Conservation (phyloP, 1,284 basidiomycete species). For the Trametes hirsuta region DNA sequence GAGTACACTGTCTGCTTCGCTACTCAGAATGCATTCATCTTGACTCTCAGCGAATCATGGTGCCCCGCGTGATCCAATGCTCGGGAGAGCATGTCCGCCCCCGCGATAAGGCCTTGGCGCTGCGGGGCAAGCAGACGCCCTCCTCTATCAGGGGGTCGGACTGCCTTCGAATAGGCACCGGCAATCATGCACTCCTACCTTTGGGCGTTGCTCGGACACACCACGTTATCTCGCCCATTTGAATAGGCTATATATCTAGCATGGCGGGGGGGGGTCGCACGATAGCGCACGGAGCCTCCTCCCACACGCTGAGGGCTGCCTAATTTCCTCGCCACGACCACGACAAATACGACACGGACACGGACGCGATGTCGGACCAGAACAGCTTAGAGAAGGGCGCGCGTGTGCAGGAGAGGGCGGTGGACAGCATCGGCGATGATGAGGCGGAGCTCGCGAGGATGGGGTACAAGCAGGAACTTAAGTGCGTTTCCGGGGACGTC, state of each 20-base stretch:
- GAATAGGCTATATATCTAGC: background rate
- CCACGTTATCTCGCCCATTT: slow-evolving; percentile 13
- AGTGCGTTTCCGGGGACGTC: slow-evolving; percentile 39
- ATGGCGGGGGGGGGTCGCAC: background rate
- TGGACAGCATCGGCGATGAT: slow-evolving; percentile 37
- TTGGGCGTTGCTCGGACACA: background rate
- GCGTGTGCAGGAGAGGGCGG: background rate
- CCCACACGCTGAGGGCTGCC: background rate
- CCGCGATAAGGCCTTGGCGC: slow-evolving; percentile 6
- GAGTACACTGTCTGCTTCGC: too few species aligned
- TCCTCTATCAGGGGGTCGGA: background rate
- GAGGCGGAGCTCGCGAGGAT: slow-evolving; percentile 70
- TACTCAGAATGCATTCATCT: too few species aligned
- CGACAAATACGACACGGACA: background rate
- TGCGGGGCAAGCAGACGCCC: background rate
- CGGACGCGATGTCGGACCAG: slow-evolving; percentile 15
- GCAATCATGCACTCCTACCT: slow-evolving; percentile 9
- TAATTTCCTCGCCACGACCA: background rate
- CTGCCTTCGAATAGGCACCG: slow-evolving; percentile 1
- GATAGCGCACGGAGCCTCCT: slow-evolving; percentile 10
- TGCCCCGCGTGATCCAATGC: background rate
- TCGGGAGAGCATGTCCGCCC: background rate
- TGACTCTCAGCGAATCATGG: background rate
- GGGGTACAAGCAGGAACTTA: slow-evolving; percentile 78
- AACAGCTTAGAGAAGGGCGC: slow-evolving; percentile 20